Percentiles rank a stretch among this genome's conserved stretches.
Conservation (phyloP, 345 rosid genomes). For the Hypericum perforatum region DNA sequence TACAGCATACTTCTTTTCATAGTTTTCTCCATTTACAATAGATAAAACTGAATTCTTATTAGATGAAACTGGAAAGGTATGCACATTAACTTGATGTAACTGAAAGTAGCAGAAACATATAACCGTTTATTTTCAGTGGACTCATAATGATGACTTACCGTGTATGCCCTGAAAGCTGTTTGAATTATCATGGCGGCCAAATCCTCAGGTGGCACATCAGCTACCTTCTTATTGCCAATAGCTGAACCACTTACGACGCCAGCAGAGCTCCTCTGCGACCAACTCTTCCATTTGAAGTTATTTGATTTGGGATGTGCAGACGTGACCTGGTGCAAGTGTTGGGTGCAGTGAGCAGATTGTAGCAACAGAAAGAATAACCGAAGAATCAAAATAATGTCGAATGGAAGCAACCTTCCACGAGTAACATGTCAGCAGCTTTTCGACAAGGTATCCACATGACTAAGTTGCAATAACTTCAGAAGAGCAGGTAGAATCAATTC, state of each 20-base stretch:
- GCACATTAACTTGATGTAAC: too few relatives aligned
- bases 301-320: slow-evolving; percentile 44
- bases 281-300: slow-evolving; percentile 51
- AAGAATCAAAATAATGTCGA: not conserved
- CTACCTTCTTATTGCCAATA: slow-evolving; percentile 5
- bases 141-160: too few relatives aligned
- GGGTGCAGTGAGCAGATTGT: slow-evolving; percentile 4
- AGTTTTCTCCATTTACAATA: too few relatives aligned
- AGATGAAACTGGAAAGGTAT: too few relatives aligned
- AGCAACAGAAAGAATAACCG: not conserved
- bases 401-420: not conserved
- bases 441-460: not conserved
- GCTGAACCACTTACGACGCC: slow-evolving; percentile 6
- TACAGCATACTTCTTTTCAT: too few relatives aligned
- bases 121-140: too few relatives aligned
- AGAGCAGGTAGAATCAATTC: not conserved
- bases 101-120: too few relatives aligned
- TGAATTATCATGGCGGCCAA: slow-evolving; percentile 25
- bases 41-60: too few relatives aligned
- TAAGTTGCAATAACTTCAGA: slow-evolving; percentile 2
- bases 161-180: slow-evolving; percentile 64
- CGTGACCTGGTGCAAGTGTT: slow-evolving; percentile 33
- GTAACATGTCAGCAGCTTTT: not conserved
- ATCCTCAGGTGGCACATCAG: slow-evolving; percentile 15
- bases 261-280: slow-evolving; percentile 16